A percentile compares a stretch with the other conserved stretches of the same genome.
phyloP scores from a whole-genome alignment of 257 asterid species.

The Jaltomata sinuosa region DNA sequence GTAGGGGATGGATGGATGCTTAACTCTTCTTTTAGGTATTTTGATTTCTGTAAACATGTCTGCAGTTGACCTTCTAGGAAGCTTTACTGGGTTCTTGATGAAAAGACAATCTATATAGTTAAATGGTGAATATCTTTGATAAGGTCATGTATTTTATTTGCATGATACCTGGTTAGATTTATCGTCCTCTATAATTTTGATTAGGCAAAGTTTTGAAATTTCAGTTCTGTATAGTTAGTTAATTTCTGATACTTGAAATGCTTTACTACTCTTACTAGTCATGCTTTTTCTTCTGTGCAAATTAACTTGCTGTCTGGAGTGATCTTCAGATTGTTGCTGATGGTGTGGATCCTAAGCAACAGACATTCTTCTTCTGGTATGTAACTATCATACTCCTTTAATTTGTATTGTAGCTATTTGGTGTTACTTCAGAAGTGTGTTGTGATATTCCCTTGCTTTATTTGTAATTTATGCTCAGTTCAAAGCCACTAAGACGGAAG shows the following conservation, averaged over 20 bases:
- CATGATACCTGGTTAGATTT: neutral
- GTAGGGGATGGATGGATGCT: neutral
- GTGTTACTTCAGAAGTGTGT: constrained; percentile 5
- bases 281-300: neutral
- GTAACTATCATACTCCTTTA: neutral
- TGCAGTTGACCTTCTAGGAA: neutral
- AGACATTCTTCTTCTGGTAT: constrained; percentile 80
- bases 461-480: constrained; percentile 38
- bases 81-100: neutral
- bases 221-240: neutral
- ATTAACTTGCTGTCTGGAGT: neutral
- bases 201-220: neutral
- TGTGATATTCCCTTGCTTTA: constrained; percentile 2
- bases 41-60: neutral
- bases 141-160: neutral
- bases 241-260: neutral
- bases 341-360: constrained; percentile 89
- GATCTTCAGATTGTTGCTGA: constrained; percentile 61
- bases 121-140: neutral
- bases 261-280: neutral
- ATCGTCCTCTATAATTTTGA: neutral
- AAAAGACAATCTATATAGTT: neutral
- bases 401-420: constrained; percentile 7
- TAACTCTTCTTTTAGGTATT: neutral
- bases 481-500: constrained; percentile 52